A percentile compares a stretch with the other conserved stretches of the same genome.
Evolutionary conservation across 768 basidiomycete species (phyloP).

Genomic region (Kwoniella mangroviensis): DNA sequence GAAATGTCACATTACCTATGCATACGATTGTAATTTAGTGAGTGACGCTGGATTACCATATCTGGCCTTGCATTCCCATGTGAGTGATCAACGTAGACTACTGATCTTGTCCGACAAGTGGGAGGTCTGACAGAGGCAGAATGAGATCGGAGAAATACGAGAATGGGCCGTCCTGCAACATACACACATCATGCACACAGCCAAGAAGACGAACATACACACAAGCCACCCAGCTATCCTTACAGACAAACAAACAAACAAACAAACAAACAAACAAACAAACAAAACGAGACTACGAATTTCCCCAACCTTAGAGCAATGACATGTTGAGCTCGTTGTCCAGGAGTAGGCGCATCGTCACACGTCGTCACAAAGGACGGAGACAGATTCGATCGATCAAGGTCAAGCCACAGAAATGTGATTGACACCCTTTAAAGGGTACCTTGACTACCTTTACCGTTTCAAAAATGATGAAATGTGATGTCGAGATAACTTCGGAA

Average conservation of each 20-base stretch:
- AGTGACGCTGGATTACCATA: background rate
- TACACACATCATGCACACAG: background rate
- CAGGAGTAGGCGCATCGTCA: too few relatives aligned
- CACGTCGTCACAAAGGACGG: background rate
- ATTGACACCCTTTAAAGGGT: background rate
- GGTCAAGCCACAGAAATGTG: background rate
- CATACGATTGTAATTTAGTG: constrained; percentile 3
- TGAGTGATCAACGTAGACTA: background rate
- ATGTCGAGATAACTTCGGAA: background rate
- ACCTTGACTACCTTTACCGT: background rate
- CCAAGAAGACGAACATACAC: background rate
- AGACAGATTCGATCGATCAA: too few relatives aligned
- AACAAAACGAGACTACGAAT: too few relatives aligned
- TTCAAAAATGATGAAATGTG: background rate
- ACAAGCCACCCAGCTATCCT: background rate
- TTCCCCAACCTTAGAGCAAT: too few relatives aligned
- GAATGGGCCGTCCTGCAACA: too few relatives aligned
- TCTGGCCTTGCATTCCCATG: too few relatives aligned
- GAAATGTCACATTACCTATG: background rate
- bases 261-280: background rate
- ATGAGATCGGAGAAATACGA: background rate
- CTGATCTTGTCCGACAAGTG: background rate
- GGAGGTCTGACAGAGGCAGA: too few relatives aligned
- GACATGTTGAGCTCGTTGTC: too few relatives aligned
- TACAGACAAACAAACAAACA: background rate